These are phyloP conservation scores for Leccinum rimulosum DNA, from an alignment of 768 basidiomycete species.

Conservation along the genomic window DNA sequence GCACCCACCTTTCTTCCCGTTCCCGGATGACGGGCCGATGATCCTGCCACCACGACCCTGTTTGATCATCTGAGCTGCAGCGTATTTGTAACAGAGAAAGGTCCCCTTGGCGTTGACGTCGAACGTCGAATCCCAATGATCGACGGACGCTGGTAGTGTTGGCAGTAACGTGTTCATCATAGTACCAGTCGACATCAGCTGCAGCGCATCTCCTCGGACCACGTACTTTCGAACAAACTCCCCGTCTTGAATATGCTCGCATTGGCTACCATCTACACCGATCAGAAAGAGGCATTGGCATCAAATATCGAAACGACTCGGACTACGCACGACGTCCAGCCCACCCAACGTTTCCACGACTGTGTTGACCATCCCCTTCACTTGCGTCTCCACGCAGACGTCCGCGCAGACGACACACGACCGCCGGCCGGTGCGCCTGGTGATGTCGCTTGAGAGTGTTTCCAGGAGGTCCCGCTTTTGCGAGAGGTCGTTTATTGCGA, in stretches of 20 bases:
- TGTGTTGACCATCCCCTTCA: neutral
- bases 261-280: neutral
- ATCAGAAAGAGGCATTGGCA: neutral
- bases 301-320: neutral
- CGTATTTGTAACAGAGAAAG: conserved; percentile 37
- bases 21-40: conserved; percentile 14
- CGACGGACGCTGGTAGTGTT: conserved; percentile 21
- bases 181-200: too few species aligned
- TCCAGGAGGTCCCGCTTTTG: neutral
- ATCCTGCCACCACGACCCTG: conserved; percentile 40
- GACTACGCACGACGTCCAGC: neutral
- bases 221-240: neutral
- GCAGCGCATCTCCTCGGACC: neutral
- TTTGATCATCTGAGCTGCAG: conserved; percentile 38
- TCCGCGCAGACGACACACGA: neutral
- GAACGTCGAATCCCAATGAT: conserved; percentile 32
- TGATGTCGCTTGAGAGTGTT: neutral
- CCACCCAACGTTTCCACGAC: neutral
- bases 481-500: neutral
- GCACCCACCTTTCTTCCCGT: neutral
- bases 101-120: conserved; percentile 35
- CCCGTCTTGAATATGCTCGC: neutral
- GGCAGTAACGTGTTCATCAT: neutral
- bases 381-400: neutral
- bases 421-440: neutral